phyloP scores from a whole-genome alignment of 345 rosid genomes.

The Eucalyptus tenuipes region DNA sequence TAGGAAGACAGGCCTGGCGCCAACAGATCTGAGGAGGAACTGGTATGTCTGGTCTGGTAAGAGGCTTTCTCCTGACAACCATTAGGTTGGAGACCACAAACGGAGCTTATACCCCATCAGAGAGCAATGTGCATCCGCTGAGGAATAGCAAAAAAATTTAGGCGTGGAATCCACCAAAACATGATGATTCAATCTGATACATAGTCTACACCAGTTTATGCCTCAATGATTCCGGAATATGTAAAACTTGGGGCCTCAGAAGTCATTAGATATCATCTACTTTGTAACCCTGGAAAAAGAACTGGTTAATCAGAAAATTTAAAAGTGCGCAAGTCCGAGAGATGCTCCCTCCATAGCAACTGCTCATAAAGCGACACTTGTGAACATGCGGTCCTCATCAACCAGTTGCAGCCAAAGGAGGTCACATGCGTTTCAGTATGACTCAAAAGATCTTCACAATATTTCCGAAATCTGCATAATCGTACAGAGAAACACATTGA shows the following conservation, averaged over 20 bases:
- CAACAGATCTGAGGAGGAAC: neutral
- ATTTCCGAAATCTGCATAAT: conserved; percentile 73
- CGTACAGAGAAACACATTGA: neutral
- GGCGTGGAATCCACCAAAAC: neutral
- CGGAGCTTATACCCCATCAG: neutral
- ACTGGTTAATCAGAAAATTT: neutral
- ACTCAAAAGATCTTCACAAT: conserved; percentile 20
- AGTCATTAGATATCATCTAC: neutral
- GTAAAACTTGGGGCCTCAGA: neutral
- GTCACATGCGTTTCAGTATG: neutral
- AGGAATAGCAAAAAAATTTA: neutral
- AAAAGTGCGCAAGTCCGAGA: neutral
- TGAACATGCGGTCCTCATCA: neutral
- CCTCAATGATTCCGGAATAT: neutral
- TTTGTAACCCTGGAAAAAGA: neutral
- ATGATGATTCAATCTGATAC: neutral
- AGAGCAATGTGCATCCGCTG: neutral
- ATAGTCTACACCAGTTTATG: neutral
- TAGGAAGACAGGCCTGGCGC: neutral
- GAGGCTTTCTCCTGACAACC: neutral
- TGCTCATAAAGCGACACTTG: neutral
- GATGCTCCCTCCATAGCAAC: neutral
- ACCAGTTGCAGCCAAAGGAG: neutral
- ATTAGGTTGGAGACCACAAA: neutral
- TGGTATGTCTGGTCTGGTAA: neutral